Evolutionary conservation across 2,329 filamentous ascomycete species (phyloP).

Genomic region (Ploettnerulaceae sp.): DNA sequence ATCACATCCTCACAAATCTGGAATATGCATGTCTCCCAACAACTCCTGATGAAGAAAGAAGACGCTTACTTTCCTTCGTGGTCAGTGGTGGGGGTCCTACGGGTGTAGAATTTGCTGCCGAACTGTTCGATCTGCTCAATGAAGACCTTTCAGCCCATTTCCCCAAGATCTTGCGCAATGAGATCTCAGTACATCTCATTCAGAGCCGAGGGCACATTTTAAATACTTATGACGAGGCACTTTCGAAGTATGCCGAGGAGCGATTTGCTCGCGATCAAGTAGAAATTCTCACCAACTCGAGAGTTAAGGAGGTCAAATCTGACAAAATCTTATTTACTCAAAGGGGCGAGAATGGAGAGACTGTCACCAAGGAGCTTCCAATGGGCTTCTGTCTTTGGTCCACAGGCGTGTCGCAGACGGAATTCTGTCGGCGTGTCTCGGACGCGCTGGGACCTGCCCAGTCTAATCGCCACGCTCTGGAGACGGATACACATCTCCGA

Average conservation of each 20-base stretch:
- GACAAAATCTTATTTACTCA: constrained; percentile 90
- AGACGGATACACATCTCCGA: constrained; percentile 90
- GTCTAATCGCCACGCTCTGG: constrained; percentile 84
- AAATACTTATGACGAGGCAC: constrained; percentile 94
- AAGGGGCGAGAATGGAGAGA: constrained; percentile 64
- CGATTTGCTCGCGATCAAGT: constrained; percentile 88
- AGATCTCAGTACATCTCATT: constrained; percentile 96
- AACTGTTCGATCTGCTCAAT: constrained; percentile 92
- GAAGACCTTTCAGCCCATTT: constrained; percentile 84
- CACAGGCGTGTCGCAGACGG: constrained; percentile 84
- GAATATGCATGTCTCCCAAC: constrained; percentile 91
- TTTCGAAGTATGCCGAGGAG: constrained; percentile 88
- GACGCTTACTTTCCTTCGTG: constrained; percentile 88
- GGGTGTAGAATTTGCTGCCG: constrained; percentile 94
- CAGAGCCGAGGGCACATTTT: constrained; percentile 92
- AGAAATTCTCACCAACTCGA: constrained; percentile 84
- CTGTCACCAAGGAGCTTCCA: constrained; percentile 86
- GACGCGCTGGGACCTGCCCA: constrained; percentile 71
- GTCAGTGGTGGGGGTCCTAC: constrained; percentile 92
- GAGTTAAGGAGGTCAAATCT: constrained; percentile 79
- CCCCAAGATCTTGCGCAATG: constrained; percentile 85
- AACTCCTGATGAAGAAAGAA: constrained; percentile 81
- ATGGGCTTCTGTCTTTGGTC: constrained; percentile 98
- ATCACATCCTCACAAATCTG: constrained; percentile 81
- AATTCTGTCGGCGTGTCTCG: constrained; percentile 72